Evolutionary conservation across 768 basidiomycete species (phyloP).

Genomic region (Lyophyllum decastes): DNA sequence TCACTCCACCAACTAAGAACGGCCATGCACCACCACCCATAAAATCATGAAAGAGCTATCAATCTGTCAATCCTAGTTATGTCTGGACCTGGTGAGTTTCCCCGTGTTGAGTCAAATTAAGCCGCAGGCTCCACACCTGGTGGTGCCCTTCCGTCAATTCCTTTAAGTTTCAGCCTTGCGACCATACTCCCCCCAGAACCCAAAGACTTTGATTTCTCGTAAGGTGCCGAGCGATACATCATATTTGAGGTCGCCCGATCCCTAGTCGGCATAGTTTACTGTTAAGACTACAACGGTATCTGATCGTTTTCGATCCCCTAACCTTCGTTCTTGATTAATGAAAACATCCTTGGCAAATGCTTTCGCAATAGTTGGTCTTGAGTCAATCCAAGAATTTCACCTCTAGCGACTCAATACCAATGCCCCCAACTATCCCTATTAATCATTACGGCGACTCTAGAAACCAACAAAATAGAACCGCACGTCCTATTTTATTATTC

Average conservation of each 20-base stretch:
- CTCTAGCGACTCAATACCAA: neutral
- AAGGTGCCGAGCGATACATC: conserved; percentile 78
- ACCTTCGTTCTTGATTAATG: neutral
- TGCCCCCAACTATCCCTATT: no score
- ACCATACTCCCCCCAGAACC: conserved; percentile 62
- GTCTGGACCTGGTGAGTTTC: conserved; percentile 56
- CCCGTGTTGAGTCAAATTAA: conserved; percentile 79
- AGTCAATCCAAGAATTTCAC: neutral
- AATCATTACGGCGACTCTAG: no score
- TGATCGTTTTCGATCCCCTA: neutral
- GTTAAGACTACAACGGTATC: neutral
- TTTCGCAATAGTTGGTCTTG: neutral
- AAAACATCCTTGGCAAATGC: neutral
- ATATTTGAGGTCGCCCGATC: conserved; percentile 50
- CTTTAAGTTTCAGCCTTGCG: conserved; percentile 71
- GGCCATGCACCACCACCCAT: conserved; percentile 89
- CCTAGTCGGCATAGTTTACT: neutral
- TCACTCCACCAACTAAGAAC: conserved; percentile 91
- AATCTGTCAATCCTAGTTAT: conserved; percentile 61
- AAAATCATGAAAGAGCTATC: conserved; percentile 74
- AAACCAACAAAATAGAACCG: no score
- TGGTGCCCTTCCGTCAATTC: conserved; percentile 86
- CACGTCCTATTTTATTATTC: no score
- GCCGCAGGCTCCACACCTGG: conserved; percentile 69
- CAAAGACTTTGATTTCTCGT: conserved; percentile 89